Conservation (phyloP, 1,284 basidiomycete species). For the Pisolithus thermaeus region DNA sequence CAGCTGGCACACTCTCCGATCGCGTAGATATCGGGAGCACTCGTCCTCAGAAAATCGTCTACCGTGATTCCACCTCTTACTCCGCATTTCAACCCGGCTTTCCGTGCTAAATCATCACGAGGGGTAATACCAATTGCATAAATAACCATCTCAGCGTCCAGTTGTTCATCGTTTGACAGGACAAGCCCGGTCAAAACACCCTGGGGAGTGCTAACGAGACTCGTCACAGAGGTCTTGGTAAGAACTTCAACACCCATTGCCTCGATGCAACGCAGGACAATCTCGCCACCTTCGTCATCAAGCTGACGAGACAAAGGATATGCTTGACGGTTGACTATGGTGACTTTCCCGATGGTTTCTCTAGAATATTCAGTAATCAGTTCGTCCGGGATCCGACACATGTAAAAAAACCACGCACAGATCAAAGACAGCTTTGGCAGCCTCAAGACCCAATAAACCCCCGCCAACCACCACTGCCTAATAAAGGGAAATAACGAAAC, state of each 20-base stretch:
- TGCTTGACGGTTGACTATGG: conserved; percentile 56
- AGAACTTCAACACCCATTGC: conserved; percentile 62
- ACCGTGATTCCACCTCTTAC: conserved; percentile 55
- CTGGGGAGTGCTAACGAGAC: conserved; percentile 32
- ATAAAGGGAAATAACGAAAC: neutral
- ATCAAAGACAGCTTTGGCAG: conserved; percentile 70
- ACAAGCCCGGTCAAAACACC: conserved; percentile 44
- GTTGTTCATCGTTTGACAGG: conserved; percentile 39
- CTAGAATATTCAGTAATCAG: neutral
- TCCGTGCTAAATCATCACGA: conserved; percentile 60
- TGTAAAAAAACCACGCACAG: conserved; percentile 29
- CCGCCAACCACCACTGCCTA: conserved; percentile 64
- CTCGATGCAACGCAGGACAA: conserved; percentile 64
- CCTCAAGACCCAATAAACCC: conserved; percentile 69
- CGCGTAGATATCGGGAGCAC: conserved; percentile 57
- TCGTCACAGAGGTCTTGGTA: conserved; percentile 44
- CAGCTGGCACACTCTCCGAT: conserved; percentile 75
- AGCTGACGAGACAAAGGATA: conserved; percentile 70
- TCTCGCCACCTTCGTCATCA: conserved; percentile 61
- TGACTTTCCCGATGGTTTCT: conserved; percentile 36
- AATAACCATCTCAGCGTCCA: conserved; percentile 50
- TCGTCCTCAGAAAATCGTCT: conserved; percentile 53
- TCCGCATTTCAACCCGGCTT: conserved; percentile 45
- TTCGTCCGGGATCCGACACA: neutral
- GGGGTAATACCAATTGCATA: conserved; percentile 68